Base-by-base conservation (phyloP, 768 basidiomycete genomes). In the Panellus pusillus region DNA sequence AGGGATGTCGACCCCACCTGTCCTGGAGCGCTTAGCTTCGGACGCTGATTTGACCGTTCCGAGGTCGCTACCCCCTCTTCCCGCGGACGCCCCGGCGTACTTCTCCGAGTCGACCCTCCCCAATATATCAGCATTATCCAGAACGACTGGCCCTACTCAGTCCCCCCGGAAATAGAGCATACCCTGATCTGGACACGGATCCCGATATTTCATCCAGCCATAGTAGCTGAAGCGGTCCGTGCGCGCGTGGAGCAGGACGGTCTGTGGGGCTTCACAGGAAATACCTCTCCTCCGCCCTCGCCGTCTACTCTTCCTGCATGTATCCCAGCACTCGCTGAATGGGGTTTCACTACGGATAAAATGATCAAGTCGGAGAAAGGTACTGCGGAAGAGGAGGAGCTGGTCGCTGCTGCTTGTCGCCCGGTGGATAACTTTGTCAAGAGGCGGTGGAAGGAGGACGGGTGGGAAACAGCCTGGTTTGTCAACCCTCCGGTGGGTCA, bases 391-490 rank as follows among this genome's bases (percentile, higher is more conserved):
- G 83, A 89, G 62, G 80, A 81, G 36, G 64, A 54, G 15, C 68
- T 81, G 52, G 74, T 87, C 9, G 66, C 66, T 43, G 65, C 65
- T 41, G 85, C 81, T 5, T 84, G 83, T 6, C 65, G 60, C 39
- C 83, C 89, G 57, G 81, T 91, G 39, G 74, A 80, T 31, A 69
- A 68, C 44, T 93, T 87, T 66, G 79, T 94, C 12, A 74, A 70
- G 65, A 75, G 73, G 44, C 72, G 82, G 44, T 93, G 92, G 92
- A 61, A 64, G 15, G 88, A 91, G 63, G 66, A 63, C 5, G 78
- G 80, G n/a, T 94, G 89, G 91, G 92, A 94, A 70, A 91, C 90
- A 0, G 89, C 89, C 2, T 94, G 92, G 92, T 93, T 93, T 63
- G 87, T 91, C 39, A 93, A 93, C 64, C 91, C 91, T 39, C 89